A percentile compares a stretch with the other conserved stretches of the same genome.
phyloP scores from a whole-genome alignment of 768 basidiomycete species.

The Agrocybe pediades region DNA sequence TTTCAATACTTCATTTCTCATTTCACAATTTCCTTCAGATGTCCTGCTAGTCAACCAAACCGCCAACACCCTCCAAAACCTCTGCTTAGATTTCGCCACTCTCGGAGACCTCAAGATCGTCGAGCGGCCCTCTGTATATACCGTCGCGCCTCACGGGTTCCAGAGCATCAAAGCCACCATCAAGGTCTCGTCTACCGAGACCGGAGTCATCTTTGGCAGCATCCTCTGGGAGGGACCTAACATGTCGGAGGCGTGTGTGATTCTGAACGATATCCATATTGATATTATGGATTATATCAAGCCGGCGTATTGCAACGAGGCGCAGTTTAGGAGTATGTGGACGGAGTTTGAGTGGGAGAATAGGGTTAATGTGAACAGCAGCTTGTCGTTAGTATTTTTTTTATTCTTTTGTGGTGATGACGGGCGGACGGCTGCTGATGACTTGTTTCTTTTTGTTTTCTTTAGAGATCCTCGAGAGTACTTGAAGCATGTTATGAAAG shows the following conservation, averaged over 20 bases:
- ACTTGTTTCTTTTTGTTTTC: not conserved
- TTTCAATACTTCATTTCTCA: not conserved
- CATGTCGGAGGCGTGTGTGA: conserved; percentile 87
- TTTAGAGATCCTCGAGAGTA: conserved; percentile 83
- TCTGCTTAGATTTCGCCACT: conserved; percentile 96
- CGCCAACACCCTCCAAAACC: conserved; percentile 89
- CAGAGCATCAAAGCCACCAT: conserved; percentile 98
- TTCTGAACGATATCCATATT: conserved; percentile 95
- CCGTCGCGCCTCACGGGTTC: conserved; percentile 95
- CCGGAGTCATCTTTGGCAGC: conserved; percentile 97
- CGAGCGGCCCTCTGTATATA: conserved; percentile 92
- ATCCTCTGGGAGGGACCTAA: conserved; percentile 95
- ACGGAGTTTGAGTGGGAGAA: conserved; percentile 99
- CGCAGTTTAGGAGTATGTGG: conserved; percentile 98
- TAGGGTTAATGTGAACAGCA: conserved; percentile 89
- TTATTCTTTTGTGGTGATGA: no score
- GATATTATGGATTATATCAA: conserved; percentile 99
- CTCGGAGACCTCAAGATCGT: conserved; percentile 96
- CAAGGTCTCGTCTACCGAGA: conserved; percentile 98
- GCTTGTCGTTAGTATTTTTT: conserved; percentile 65
- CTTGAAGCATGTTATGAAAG: conserved; percentile 92
- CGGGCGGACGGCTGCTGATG: not conserved
- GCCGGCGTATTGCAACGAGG: conserved; percentile 93
- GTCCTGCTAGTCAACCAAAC: conserved; percentile 98
- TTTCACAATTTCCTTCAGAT: conserved; percentile 45